Percentiles rank a stretch among this genome's conserved stretches.
phyloP scores from a whole-genome alignment of 1,284 basidiomycete genomes.

The Ceratobasidium papillatum region DNA sequence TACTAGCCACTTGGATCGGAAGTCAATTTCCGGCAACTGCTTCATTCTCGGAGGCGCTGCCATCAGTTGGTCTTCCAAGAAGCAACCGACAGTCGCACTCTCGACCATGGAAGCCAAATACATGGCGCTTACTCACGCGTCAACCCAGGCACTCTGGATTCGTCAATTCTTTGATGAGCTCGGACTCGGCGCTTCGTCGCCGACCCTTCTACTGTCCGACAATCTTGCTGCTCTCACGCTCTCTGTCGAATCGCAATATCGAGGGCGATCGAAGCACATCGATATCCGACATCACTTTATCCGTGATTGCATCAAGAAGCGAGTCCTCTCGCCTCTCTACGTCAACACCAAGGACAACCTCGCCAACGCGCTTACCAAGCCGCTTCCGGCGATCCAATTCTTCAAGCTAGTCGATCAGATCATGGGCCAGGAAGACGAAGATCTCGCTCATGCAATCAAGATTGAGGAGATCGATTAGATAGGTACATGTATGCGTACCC shows the following conservation, averaged over 20 bases:
- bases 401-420: background rate
- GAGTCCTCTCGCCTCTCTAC: constrained; percentile 50
- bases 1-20: constrained; percentile 47
- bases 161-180: constrained; percentile 49
- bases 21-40: constrained; percentile 51
- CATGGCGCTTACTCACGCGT: constrained; percentile 28
- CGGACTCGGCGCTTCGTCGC: constrained; percentile 24
- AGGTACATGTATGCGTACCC: background rate
- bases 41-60: constrained; percentile 51
- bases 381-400: constrained; percentile 45
- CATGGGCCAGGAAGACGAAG: constrained; percentile 60
- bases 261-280: constrained; percentile 57
- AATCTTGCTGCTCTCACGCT: constrained; percentile 55
- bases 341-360: constrained; percentile 51
- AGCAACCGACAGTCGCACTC: constrained; percentile 33
- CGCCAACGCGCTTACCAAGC: constrained; percentile 58
- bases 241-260: constrained; percentile 50
- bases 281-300: constrained; percentile 56
- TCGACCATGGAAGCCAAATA: constrained; percentile 41
- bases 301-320: constrained; percentile 51
- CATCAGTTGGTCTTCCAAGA: constrained; percentile 49
- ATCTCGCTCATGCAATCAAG: background rate
- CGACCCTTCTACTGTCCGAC: constrained; percentile 51
- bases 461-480: background rate
- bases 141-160: constrained; percentile 42